Conservation (phyloP, 208 protist genomes). For the Porcisia deanei region DNA sequence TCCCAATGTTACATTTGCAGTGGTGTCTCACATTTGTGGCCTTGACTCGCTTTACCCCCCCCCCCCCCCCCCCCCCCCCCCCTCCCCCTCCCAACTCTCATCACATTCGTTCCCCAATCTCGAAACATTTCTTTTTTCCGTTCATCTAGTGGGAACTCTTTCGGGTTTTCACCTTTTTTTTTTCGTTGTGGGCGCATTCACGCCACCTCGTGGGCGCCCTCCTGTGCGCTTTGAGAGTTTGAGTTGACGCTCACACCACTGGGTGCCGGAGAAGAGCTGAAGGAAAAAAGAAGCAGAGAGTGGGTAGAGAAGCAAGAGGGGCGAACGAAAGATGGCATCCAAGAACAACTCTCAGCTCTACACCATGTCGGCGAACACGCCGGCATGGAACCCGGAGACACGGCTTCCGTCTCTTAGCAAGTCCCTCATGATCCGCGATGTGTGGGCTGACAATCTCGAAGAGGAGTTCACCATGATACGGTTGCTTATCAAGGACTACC, state of each 20-base stretch:
- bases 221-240: neutral
- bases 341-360: constrained; percentile 21
- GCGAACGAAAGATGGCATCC: constrained; percentile 5
- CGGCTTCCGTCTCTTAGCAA: constrained; percentile 80
- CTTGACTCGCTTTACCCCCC: neutral
- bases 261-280: neutral
- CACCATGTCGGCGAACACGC: constrained; percentile 30
- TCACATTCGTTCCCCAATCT: neutral
- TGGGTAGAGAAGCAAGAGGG: neutral
- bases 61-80: neutral
- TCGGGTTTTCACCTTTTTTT: neutral
- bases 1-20: constrained; percentile 4
- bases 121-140: neutral
- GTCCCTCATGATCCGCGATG: constrained; percentile 94
- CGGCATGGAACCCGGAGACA: constrained; percentile 28
- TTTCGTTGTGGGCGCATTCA: neutral
- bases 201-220: neutral
- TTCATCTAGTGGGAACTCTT: too few relatives aligned
- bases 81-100: neutral
- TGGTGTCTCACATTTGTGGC: constrained; percentile 12
- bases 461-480: constrained; percentile 96
- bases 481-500: constrained; percentile 95
- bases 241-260: neutral
- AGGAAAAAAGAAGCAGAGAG: too few relatives aligned
- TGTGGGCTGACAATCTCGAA: constrained; percentile 97